phyloP scores from a whole-genome alignment of 345 rosid species.

The Geranium brycei region DNA sequence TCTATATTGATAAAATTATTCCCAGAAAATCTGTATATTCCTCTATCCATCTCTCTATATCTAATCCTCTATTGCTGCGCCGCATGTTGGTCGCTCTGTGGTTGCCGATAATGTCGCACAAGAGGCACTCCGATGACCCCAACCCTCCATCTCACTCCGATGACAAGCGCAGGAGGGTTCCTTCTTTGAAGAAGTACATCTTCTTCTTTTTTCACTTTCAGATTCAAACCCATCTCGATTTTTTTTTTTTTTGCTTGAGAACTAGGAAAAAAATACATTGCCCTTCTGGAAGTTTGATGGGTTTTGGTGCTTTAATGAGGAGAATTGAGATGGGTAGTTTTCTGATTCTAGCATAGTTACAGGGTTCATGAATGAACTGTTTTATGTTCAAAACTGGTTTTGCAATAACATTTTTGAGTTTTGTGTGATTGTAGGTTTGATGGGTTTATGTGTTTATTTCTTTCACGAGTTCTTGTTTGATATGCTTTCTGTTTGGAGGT shows the following conservation, averaged over 20 bases:
- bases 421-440: neutral
- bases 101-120: constrained; percentile 53
- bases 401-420: too few relatives aligned
- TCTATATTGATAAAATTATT: neutral
- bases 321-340: too few relatives aligned
- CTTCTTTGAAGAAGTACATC: constrained; percentile 40
- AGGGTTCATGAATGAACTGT: neutral
- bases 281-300: neutral
- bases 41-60: neutral
- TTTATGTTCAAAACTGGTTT: too few relatives aligned
- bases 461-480: neutral
- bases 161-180: constrained; percentile 59
- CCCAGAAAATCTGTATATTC: neutral
- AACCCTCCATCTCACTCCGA: constrained; percentile 43
- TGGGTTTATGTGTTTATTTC: neutral
- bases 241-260: constrained; percentile 1
- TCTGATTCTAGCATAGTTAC: neutral
- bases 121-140: constrained; percentile 68
- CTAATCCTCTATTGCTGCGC: neutral
- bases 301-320: neutral
- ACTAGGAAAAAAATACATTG: neutral
- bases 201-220: too few relatives aligned
- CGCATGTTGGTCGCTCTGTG: constrained; percentile 21
- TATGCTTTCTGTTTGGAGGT: neutral
- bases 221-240: neutral